phyloP scores from a whole-genome alignment of 768 basidiomycete genomes.

The Termitomyces sp. region DNA sequence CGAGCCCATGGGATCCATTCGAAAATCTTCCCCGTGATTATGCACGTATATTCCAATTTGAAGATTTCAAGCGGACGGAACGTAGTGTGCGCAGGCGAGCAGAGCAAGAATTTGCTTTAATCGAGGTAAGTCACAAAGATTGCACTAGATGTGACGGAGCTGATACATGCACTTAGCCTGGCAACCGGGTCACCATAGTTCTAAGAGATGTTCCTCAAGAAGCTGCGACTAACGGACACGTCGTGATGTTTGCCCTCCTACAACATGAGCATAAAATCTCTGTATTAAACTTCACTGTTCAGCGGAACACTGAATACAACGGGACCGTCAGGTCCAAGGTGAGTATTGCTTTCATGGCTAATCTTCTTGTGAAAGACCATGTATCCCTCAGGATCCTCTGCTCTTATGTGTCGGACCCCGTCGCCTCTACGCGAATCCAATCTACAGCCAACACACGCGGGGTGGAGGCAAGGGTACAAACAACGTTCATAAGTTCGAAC shows the following conservation, averaged over 20 bases:
- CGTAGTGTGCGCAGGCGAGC: slow-evolving; percentile 60
- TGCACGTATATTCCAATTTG: slow-evolving; percentile 93
- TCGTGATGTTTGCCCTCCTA: slow-evolving; percentile 75
- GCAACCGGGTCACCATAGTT: slow-evolving; percentile 71
- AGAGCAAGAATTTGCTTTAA: slow-evolving; percentile 49
- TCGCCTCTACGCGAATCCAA: slow-evolving; percentile 75
- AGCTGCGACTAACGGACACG: slow-evolving; percentile 39
- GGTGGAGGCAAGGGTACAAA: slow-evolving; percentile 90
- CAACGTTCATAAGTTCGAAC: slow-evolving; percentile 96
- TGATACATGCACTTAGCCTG: slow-evolving; percentile 46
- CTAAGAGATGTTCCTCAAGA: slow-evolving; percentile 71
- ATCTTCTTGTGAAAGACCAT: slow-evolving; percentile 1
- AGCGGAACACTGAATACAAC: slow-evolving; percentile 91
- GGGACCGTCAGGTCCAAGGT: slow-evolving; percentile 91
- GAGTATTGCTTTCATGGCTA: background rate
- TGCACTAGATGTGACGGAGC: background rate
- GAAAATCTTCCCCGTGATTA: slow-evolving; percentile 95
- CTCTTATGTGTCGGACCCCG: slow-evolving; percentile 87
- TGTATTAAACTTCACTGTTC: slow-evolving; percentile 87
- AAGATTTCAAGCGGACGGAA: slow-evolving; percentile 87
- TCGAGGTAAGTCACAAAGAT: slow-evolving; percentile 49
- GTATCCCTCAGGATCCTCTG: slow-evolving; percentile 65
- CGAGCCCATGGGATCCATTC: slow-evolving; percentile 96
- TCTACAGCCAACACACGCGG: slow-evolving; percentile 88
- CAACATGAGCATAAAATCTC: slow-evolving; percentile 97